Evolutionary conservation across 2,329 filamentous ascomycete genomes (phyloP).

Genomic region (Aspergillus brunneoviolaceus): DNA sequence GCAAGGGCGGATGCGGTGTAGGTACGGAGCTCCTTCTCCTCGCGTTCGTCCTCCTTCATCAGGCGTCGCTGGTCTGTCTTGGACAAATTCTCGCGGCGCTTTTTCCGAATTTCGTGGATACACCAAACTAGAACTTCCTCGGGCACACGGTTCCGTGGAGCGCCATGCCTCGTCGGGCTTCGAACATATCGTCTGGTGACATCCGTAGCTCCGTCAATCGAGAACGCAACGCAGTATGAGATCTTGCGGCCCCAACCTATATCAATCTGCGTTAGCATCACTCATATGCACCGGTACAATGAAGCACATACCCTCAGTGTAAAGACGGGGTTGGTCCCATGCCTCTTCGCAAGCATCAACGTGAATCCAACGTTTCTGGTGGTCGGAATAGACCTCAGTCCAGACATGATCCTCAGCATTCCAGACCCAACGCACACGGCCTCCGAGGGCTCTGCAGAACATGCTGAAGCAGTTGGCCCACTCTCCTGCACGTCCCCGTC

Average conservation of each 20-base stretch:
- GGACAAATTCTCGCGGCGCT: constrained; percentile 77
- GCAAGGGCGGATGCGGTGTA: constrained; percentile 49
- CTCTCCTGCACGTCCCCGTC: constrained; percentile 83
- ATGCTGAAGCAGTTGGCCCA: constrained; percentile 99
- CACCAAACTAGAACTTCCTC: constrained; percentile 91
- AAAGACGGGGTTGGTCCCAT: constrained; percentile 91
- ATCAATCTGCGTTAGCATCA: constrained; percentile 15
- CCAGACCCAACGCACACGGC: constrained; percentile 95
- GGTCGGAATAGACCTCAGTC: constrained; percentile 95
- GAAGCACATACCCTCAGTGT: constrained; percentile 69
- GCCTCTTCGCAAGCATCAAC: constrained; percentile 92
- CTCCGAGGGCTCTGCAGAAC: constrained; percentile 90
- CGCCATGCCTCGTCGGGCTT: constrained; percentile 56
- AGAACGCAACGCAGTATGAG: constrained; percentile 96
- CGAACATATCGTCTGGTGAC: constrained; percentile 66
- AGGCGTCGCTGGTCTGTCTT: constrained; percentile 65
- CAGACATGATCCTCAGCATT: constrained; percentile 96
- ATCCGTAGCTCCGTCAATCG: constrained; percentile 74
- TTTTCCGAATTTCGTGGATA: constrained; percentile 82
- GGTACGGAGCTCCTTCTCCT: constrained; percentile 48
- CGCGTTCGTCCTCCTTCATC: constrained; percentile 50
- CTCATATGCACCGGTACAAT: not conserved
- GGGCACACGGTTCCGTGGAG: constrained; percentile 74
- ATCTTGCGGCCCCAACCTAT: constrained; percentile 90
- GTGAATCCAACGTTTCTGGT: constrained; percentile 93